Evolutionary conservation across 2,329 filamentous ascomycete genomes (phyloP), one percentile per base, ranked within the genome.

Genomic region (Blastomyces percursus): DNA sequence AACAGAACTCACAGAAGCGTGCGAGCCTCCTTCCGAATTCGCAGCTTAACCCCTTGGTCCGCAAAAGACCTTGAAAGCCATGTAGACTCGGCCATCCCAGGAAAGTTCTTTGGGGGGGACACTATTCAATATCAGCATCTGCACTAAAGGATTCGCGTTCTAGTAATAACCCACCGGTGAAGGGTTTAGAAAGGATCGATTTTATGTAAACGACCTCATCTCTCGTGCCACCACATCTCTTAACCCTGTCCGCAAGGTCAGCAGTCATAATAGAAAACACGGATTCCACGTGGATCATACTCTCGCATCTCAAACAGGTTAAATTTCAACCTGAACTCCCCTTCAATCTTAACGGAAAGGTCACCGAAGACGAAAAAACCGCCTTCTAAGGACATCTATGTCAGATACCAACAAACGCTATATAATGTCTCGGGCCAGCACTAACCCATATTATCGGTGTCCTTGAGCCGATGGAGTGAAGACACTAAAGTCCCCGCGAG

Each of bases 281-380:
- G 14, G 35, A 57, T 30, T 56, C 54, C n/a, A 27, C 2, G 35
- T 21, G 54, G 8, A 42, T 72, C 80, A 68, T 73, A 84, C 80
- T 82, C 84, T 68, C 78, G 80, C 76, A 90, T 84, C 73, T 92
- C 88, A 73, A 88, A 92, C 16, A 96, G 80, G 58, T 84, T 87
- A 72, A 96, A 96, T 62, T 86, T 83, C 48, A 96, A 80, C 44
- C 86, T 81, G 71, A 86, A 93, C 24, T 79, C 80, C 38, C 91
- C 91, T 69, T 89, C 84, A 30, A 85, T 79, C 71, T 88, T 88
- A 64, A 93, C 85, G 0, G 90, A 94, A 27, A 96, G 79, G 73
- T 96, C 91, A 5, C 89, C 89, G 74, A 95, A 96, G n/a, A 96
- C 87, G 70, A 96, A 96, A 76, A 91, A 95, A 0, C 87, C 90